These are phyloP conservation scores for Boletus patriciae DNA, from an alignment of 768 basidiomycete genomes.

Conservation along the genomic window DNA sequence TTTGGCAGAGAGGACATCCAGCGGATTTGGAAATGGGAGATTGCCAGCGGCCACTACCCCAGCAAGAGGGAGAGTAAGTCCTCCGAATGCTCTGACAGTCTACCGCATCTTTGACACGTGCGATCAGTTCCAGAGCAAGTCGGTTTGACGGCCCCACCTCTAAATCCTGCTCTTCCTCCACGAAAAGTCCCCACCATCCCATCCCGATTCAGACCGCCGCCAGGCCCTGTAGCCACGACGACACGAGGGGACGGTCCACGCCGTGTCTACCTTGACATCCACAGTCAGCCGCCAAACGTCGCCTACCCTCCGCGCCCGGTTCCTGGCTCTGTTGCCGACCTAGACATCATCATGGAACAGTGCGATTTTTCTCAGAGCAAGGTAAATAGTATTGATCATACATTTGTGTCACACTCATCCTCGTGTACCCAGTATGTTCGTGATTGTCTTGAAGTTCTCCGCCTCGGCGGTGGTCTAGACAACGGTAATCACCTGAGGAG, in stretches of 20 bases:
- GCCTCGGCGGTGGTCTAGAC: conserved; percentile 89
- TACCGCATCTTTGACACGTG: neutral
- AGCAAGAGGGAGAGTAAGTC: conserved; percentile 72
- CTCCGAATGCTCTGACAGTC: neutral
- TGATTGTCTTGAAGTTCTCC: conserved; percentile 92
- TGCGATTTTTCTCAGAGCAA: conserved; percentile 87
- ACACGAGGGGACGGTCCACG: conserved; percentile 76
- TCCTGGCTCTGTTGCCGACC: conserved; percentile 80
- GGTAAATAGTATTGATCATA: conserved; percentile 37
- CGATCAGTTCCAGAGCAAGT: conserved; percentile 68
- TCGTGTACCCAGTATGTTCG: conserved; percentile 74
- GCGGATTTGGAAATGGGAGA: conserved; percentile 95
- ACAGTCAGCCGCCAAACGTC: conserved; percentile 56
- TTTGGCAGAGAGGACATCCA: conserved; percentile 78
- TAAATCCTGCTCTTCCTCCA: conserved; percentile 76
- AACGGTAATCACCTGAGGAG: conserved; percentile 72
- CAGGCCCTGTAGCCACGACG: conserved; percentile 48
- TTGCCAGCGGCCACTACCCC: conserved; percentile 91
- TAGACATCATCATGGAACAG: conserved; percentile 88
- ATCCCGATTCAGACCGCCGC: conserved; percentile 47
- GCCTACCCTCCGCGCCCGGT: conserved; percentile 88
- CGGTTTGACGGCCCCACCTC: conserved; percentile 51
- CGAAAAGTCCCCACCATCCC: conserved; percentile 46
- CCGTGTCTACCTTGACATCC: conserved; percentile 75
- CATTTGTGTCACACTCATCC: conserved; percentile 11